Percentiles rank a stretch among this genome's conserved stretches.
Conservation (phyloP, 495 filamentous ascomycete species). For the Xeromyces bisporus region DNA sequence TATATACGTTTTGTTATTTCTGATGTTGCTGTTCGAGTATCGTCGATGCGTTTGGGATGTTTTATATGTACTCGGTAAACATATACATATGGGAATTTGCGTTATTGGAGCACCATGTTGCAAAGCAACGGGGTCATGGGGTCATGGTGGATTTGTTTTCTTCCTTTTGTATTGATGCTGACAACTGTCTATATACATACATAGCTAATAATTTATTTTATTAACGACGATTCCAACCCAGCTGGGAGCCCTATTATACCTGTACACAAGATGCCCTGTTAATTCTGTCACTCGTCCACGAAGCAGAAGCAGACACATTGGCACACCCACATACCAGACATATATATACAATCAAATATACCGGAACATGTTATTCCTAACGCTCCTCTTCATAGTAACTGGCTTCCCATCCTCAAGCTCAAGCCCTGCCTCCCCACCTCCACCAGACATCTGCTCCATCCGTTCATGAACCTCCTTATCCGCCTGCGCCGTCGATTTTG, state of each 20-base stretch:
- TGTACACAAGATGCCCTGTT: too few relatives aligned
- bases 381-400: conserved; percentile 58
- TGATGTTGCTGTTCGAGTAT: conserved; percentile 1
- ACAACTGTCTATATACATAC: too few relatives aligned
- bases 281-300: too few relatives aligned
- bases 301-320: too few relatives aligned
- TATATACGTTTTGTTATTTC: not conserved
- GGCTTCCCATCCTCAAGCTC: conserved; percentile 67
- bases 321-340: too few relatives aligned
- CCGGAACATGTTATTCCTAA: conserved; percentile 66
- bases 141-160: conserved; percentile 3
- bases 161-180: too few relatives aligned
- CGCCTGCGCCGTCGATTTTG: conserved; percentile 40
- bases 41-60: too few relatives aligned
- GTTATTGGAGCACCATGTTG: conserved; percentile 6
- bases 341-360: conserved; percentile 42
- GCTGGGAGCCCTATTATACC: too few relatives aligned
- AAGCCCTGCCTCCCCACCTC: conserved; percentile 59
- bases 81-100: too few relatives aligned
- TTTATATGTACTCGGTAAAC: too few relatives aligned
- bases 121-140: conserved; percentile 6
- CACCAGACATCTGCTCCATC: conserved; percentile 52
- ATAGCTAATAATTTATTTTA: too few relatives aligned
- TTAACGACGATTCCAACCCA: too few relatives aligned
- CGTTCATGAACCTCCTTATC: conserved; percentile 53